phyloP scores from a whole-genome alignment of 768 basidiomycete species.

The Naganishia randhawae region DNA sequence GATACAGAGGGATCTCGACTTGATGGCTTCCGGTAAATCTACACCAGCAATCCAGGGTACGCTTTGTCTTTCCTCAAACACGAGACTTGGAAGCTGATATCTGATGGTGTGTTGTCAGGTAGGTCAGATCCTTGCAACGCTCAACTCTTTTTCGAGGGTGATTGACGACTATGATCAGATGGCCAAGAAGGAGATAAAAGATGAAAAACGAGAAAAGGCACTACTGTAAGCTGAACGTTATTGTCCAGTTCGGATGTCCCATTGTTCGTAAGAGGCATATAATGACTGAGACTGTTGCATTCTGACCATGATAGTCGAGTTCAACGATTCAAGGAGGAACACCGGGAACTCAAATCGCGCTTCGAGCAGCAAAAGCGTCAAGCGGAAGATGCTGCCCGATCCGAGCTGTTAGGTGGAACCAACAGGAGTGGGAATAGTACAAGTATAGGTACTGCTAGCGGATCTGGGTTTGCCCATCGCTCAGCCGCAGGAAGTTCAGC shows the following conservation, averaged over 20 bases:
- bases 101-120: slow-evolving; percentile 41
- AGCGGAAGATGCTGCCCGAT: slow-evolving; percentile 56
- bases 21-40: slow-evolving; percentile 25
- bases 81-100: slow-evolving; percentile 29
- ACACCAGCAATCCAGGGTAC: slow-evolving; percentile 29
- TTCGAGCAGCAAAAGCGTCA: slow-evolving; percentile 69
- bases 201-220: slow-evolving; percentile 94
- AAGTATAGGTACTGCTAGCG: slow-evolving; percentile 55
- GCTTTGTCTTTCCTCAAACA: neutral
- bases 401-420: slow-evolving; percentile 63
- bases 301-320: slow-evolving; percentile 60
- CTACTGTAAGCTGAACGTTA: slow-evolving; percentile 61
- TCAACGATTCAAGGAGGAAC: slow-evolving; percentile 84
- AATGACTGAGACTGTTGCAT: no score
- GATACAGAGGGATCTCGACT: slow-evolving; percentile 27
- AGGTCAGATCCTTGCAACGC: slow-evolving; percentile 97
- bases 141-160: slow-evolving; percentile 89
- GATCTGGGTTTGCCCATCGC: slow-evolving; percentile 28
- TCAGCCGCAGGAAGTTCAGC: slow-evolving; percentile 40
- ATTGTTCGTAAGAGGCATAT: no score
- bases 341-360: slow-evolving; percentile 71
- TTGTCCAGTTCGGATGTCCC: neutral
- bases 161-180: slow-evolving; percentile 97
- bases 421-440: slow-evolving; percentile 60
- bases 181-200: slow-evolving; percentile 93